Evolutionary conservation across 1,284 basidiomycete genomes (phyloP).

Genomic region (Psilocybe mexicana): DNA sequence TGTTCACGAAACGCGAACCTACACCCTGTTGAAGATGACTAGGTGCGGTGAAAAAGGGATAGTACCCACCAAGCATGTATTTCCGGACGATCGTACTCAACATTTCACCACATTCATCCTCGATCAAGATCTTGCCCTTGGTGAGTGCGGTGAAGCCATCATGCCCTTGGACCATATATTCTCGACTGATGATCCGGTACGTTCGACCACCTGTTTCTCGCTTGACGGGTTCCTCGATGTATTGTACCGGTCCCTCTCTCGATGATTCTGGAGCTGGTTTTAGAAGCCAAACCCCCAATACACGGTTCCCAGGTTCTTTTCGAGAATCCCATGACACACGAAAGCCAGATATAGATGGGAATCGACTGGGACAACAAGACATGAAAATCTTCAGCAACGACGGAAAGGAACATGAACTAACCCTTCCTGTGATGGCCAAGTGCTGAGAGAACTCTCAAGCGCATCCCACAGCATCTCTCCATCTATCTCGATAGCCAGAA

Average conservation of each 20-base stretch:
- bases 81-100: conserved; percentile 84
- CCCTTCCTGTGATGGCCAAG: conserved; percentile 93
- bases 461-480: conserved; percentile 83
- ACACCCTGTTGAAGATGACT: conserved; percentile 1
- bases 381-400: neutral
- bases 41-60: neutral
- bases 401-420: conserved; percentile 28
- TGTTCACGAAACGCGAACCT: conserved; percentile 73
- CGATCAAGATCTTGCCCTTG: conserved; percentile 70
- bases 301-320: conserved; percentile 65
- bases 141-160: conserved; percentile 81
- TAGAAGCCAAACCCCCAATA: conserved; percentile 71
- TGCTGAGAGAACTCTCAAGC: conserved; percentile 73
- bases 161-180: conserved; percentile 77
- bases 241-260: conserved; percentile 35
- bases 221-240: conserved; percentile 56
- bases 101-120: conserved; percentile 83
- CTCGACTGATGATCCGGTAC: conserved; percentile 78
- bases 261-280: conserved; percentile 37
- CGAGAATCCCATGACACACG: conserved; percentile 87
- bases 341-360: conserved; percentile 88
- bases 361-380: conserved; percentile 56
- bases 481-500: conserved; percentile 82
- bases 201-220: conserved; percentile 54
- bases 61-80: conserved; percentile 75